Percentiles rank a stretch among this genome's conserved stretches.
These are phyloP conservation scores for Melampsora abietis-canadensis DNA, from an alignment of 1,284 basidiomycete genomes.

Conservation along the genomic window DNA sequence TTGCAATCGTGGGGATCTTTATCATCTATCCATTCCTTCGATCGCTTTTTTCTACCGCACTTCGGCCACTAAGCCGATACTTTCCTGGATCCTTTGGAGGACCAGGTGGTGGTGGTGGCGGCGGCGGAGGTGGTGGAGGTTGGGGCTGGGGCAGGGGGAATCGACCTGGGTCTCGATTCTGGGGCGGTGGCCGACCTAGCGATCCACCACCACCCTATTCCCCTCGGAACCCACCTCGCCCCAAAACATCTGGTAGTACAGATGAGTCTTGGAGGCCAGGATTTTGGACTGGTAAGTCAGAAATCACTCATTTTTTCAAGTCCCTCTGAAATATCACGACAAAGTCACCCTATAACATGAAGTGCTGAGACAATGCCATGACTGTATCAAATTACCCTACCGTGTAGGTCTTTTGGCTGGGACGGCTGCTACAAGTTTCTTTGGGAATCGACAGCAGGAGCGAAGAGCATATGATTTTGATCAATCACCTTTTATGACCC, in stretches of 20 bases:
- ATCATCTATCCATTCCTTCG: constrained; percentile 45
- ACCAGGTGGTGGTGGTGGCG: constrained; percentile 48
- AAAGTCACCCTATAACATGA: too few relatives aligned
- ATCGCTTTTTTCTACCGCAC: constrained; percentile 42
- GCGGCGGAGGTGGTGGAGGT: constrained; percentile 56
- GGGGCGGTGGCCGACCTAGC: constrained; percentile 46
- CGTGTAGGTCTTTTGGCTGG: constrained; percentile 22
- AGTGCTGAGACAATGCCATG: too few relatives aligned
- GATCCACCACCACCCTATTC: constrained; percentile 75
- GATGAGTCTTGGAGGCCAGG: constrained; percentile 61
- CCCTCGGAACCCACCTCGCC: constrained; percentile 54
- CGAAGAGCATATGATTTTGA: neutral
- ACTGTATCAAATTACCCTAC: too few relatives aligned
- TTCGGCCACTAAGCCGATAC: constrained; percentile 51
- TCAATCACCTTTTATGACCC: constrained; percentile 13
- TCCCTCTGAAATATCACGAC: neutral
- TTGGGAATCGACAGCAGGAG: constrained; percentile 9
- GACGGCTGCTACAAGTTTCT: constrained; percentile 20
- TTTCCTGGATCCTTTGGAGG: constrained; percentile 50
- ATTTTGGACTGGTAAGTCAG: constrained; percentile 67
- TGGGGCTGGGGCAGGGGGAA: constrained; percentile 56
- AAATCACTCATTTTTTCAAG: neutral
- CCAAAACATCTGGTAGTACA: constrained; percentile 49
- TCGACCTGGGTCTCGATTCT: constrained; percentile 24
- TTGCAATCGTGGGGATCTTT: constrained; percentile 11